Conservation (phyloP, 345 rosid species). For the Gossypium turneri region DNA sequence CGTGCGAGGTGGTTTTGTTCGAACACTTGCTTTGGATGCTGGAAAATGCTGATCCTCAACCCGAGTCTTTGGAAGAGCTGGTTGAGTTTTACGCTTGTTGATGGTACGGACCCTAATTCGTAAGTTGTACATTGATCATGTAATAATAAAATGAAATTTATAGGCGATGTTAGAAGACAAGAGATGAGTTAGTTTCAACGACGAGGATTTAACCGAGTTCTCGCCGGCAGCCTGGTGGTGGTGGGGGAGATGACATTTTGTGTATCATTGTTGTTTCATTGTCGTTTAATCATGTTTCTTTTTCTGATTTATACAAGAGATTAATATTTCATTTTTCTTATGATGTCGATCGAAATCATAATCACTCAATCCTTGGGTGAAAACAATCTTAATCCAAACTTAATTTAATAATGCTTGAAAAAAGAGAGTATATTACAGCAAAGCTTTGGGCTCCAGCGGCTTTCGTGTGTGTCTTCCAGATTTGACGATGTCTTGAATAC, state of each 20-base stretch:
- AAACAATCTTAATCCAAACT: background rate
- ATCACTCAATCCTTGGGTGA: background rate
- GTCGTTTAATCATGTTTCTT: background rate
- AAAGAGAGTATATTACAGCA: background rate
- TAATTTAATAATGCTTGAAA: background rate
- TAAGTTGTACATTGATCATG: constrained; percentile 26
- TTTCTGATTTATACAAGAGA: background rate
- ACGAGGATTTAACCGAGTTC: background rate
- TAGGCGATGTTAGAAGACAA: constrained; percentile 10
- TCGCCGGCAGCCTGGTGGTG: constrained; percentile 23
- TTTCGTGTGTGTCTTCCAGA: background rate
- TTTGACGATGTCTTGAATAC: background rate
- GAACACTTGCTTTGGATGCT: constrained; percentile 98
- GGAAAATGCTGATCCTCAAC: constrained; percentile 65
- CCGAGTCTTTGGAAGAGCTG: constrained; percentile 75
- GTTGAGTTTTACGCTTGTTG: constrained; percentile 81
- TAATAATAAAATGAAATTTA: constrained; percentile 6
- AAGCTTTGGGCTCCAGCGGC: constrained; percentile 10
- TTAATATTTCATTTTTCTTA: background rate
- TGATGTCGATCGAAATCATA: background rate
- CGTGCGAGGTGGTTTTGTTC: constrained; percentile 91
- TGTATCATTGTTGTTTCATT: constrained; percentile 1
- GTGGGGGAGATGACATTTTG: background rate
- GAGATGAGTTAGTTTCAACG: constrained; percentile 13
- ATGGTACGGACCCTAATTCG: background rate